Percentiles rank a stretch among this genome's conserved stretches.
Evolutionary conservation across 306 rosid species (phyloP).

Genomic region (Glycine latifolia): DNA sequence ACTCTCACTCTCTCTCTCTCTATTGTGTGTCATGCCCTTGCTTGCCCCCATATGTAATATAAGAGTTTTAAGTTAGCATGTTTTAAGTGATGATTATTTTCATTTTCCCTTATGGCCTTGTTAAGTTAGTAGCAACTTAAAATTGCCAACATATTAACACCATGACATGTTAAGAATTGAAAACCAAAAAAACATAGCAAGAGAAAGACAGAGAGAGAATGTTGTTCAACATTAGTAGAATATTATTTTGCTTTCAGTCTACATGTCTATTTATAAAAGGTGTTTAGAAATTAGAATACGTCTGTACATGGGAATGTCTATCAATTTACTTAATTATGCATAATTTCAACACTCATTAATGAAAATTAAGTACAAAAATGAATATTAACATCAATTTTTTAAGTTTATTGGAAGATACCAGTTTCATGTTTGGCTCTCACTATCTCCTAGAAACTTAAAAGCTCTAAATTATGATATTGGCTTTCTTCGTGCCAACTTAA

Average conservation of each 20-base stretch:
- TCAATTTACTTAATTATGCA: background rate
- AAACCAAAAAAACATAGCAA: background rate
- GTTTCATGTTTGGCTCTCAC: background rate
- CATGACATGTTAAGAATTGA: slow-evolving; percentile 6
- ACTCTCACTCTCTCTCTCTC: slow-evolving; percentile 4
- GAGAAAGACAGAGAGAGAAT: slow-evolving; percentile 1
- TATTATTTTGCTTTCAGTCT: background rate
- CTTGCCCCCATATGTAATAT: too few relatives aligned
- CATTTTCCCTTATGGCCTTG: too few relatives aligned
- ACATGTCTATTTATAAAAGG: background rate
- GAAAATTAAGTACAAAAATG: slow-evolving; percentile 3
- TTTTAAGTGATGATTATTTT: too few relatives aligned
- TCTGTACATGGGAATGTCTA: slow-evolving; percentile 7
- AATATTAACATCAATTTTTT: slow-evolving; percentile 1
- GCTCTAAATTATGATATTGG: background rate
- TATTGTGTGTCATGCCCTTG: too few relatives aligned
- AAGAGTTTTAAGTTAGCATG: too few relatives aligned
- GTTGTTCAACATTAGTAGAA: background rate
- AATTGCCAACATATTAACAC: background rate
- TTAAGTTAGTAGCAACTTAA: too few relatives aligned
- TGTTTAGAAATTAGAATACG: slow-evolving; percentile 24
- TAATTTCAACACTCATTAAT: background rate
- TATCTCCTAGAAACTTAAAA: slow-evolving; percentile 4
- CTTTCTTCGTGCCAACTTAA: background rate
- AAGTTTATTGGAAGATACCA: background rate